These are phyloP conservation scores for Xylariaceae sp. DNA, from an alignment of 2,329 filamentous ascomycete genomes.

Conservation along the genomic window DNA sequence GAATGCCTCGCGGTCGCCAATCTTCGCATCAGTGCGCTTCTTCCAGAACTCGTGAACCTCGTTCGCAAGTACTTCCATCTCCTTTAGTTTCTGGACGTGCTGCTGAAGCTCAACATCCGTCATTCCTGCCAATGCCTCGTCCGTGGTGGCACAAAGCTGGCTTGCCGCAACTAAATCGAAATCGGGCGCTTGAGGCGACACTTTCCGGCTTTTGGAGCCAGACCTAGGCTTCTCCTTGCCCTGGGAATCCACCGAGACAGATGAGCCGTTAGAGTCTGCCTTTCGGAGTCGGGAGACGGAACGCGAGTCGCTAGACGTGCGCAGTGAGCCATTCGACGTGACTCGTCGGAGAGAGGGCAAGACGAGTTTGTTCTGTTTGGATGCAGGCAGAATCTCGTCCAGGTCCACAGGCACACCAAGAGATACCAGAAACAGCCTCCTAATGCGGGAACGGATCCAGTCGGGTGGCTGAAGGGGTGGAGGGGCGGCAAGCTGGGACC, in stretches of 20 bases:
- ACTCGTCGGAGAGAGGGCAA: slow-evolving; percentile 62
- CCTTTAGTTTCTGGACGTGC: slow-evolving; percentile 66
- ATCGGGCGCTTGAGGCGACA: slow-evolving; percentile 63
- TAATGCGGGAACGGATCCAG: slow-evolving; percentile 94
- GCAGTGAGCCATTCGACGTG: slow-evolving; percentile 46
- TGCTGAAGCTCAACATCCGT: slow-evolving; percentile 68
- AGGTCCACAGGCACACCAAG: slow-evolving; percentile 93
- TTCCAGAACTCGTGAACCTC: slow-evolving; percentile 85
- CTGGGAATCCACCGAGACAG: slow-evolving; percentile 55
- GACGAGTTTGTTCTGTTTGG: slow-evolving; percentile 96
- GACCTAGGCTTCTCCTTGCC: slow-evolving; percentile 41
- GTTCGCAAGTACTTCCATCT: slow-evolving; percentile 64
- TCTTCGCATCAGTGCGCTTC: slow-evolving; percentile 75
- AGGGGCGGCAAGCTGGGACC: slow-evolving; percentile 93
- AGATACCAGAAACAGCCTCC: slow-evolving; percentile 90
- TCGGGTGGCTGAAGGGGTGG: slow-evolving; percentile 93
- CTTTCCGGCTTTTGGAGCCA: slow-evolving; percentile 42
- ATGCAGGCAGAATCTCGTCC: slow-evolving; percentile 93
- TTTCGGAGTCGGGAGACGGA: slow-evolving; percentile 43
- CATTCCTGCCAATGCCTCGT: slow-evolving; percentile 74
- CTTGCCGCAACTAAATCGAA: slow-evolving; percentile 74
- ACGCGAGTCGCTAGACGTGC: slow-evolving; percentile 50
- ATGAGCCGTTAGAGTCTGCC: slow-evolving; percentile 47
- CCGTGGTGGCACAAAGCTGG: slow-evolving; percentile 76
- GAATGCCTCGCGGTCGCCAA: slow-evolving; percentile 88